Evolutionary conservation across 257 asterid species (phyloP).

Genomic region (Ilex asprella): DNA sequence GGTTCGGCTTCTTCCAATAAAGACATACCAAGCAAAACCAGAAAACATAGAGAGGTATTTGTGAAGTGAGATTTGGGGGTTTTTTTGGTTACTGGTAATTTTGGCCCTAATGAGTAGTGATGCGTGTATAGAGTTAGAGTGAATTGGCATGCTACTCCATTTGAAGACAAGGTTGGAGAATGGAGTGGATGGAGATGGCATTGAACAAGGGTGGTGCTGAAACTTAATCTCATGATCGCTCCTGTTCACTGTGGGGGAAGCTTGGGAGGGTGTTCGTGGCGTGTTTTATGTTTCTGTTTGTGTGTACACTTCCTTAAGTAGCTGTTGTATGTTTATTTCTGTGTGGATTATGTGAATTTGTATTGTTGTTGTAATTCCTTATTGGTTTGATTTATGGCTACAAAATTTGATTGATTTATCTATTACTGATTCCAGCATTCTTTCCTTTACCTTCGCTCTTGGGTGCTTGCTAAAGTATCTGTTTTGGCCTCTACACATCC

Average conservation of each 20-base stretch:
- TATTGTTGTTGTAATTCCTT: too few relatives aligned
- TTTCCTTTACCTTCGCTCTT: too few relatives aligned
- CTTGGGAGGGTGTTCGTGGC: slow-evolving; percentile 14
- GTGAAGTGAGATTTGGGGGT: slow-evolving; percentile 14
- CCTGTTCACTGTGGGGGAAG: slow-evolving; percentile 8
- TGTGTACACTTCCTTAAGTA: too few relatives aligned
- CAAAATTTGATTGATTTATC: too few relatives aligned
- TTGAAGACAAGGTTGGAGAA: slow-evolving; percentile 75
- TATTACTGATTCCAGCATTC: too few relatives aligned
- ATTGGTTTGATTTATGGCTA: too few relatives aligned
- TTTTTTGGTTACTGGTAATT: not conserved
- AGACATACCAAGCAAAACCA: slow-evolving; percentile 85
- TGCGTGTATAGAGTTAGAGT: slow-evolving; percentile 73
- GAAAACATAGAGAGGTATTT: slow-evolving; percentile 88
- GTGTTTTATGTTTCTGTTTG: too few relatives aligned
- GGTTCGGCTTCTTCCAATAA: slow-evolving; percentile 50
- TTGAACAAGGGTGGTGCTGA: slow-evolving; percentile 41
- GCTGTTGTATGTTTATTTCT: too few relatives aligned
- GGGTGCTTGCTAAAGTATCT: too few relatives aligned
- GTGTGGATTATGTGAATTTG: too few relatives aligned
- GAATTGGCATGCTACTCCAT: slow-evolving; percentile 87
- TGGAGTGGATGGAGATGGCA: slow-evolving; percentile 68
- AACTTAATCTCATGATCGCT: slow-evolving; percentile 21
- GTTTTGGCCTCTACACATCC: too few relatives aligned
- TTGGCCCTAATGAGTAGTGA: slow-evolving; percentile 7